These are phyloP conservation scores for Chaetomium globosum DNA, from an alignment of 2,329 filamentous ascomycete genomes.

Conservation along the genomic window DNA sequence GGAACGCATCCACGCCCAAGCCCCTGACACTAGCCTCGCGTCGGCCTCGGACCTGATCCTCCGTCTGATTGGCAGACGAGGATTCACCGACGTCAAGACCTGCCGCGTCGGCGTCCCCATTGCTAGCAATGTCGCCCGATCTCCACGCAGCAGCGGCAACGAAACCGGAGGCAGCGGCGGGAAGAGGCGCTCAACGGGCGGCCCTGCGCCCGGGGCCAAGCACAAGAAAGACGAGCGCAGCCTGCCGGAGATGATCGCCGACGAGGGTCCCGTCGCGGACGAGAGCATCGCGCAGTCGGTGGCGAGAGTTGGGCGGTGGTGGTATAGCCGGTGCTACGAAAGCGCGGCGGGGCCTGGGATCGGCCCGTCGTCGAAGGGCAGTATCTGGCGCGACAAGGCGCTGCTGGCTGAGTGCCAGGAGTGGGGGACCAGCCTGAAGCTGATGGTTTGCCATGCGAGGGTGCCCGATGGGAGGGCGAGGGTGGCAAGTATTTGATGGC, in stretches of 20 bases:
- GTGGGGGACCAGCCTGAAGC: slow-evolving; percentile 81
- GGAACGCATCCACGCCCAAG: slow-evolving; percentile 64
- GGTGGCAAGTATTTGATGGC: slow-evolving; percentile 51
- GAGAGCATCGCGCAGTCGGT: slow-evolving; percentile 92
- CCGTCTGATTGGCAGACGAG: slow-evolving; percentile 66
- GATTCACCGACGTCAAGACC: slow-evolving; percentile 72
- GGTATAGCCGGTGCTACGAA: slow-evolving; percentile 94
- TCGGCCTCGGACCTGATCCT: slow-evolving; percentile 65
- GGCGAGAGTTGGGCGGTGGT: slow-evolving; percentile 88
- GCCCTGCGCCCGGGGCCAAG: slow-evolving; percentile 36
- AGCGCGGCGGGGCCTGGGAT: slow-evolving; percentile 55
- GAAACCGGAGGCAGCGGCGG: slow-evolving; percentile 10
- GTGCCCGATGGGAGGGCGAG: slow-evolving; percentile 63
- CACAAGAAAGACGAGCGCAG: slow-evolving; percentile 53
- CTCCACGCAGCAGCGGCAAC: slow-evolving; percentile 36
- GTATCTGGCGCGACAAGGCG: slow-evolving; percentile 77
- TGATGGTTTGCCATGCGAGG: slow-evolving; percentile 89
- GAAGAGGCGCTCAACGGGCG: neutral
- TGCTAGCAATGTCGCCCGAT: slow-evolving; percentile 53
- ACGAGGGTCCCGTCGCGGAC: slow-evolving; percentile 70
- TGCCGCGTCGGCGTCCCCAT: slow-evolving; percentile 79
- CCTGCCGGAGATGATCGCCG: slow-evolving; percentile 72
- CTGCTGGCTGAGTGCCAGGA: slow-evolving; percentile 84
- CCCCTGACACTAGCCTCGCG: slow-evolving; percentile 62
- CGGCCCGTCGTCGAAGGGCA: slow-evolving; percentile 48